These are phyloP conservation scores for Trichoderma citrinoviride DNA, from an alignment of 2,329 filamentous ascomycete genomes.

Conservation along the genomic window DNA sequence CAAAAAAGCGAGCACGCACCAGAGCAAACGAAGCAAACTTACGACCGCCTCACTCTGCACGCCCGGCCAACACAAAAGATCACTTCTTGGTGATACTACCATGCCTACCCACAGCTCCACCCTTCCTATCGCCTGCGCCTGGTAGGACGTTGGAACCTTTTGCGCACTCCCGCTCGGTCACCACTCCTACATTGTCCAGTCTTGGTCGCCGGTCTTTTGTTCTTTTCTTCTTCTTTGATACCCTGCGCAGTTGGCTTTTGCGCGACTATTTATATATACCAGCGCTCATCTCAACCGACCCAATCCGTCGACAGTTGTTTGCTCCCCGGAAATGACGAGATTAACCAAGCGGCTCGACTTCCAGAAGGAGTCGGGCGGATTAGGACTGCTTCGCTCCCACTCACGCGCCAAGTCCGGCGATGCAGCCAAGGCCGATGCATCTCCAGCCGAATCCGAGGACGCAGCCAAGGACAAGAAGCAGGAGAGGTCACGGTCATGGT, in stretches of 20 bases:
- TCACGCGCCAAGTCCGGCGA: conserved; percentile 4
- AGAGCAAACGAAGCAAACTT: background rate
- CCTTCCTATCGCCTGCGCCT: conserved; percentile 18
- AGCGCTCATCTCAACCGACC: background rate
- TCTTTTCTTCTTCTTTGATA: conserved; percentile 11
- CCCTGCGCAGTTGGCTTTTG: conserved; percentile 17
- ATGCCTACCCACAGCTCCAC: conserved; percentile 14
- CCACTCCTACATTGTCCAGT: background rate
- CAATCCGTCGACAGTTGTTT: background rate
- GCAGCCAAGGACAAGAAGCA: conserved; percentile 14
- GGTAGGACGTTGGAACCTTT: conserved; percentile 13
- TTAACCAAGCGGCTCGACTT: conserved; percentile 15
- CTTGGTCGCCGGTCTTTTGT: conserved; percentile 2
- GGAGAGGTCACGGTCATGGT: conserved; percentile 20
- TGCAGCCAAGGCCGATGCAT: background rate
- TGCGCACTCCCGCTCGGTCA: conserved; percentile 4
- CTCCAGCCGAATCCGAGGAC: background rate
- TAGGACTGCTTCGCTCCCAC: conserved; percentile 10
- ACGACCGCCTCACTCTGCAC: background rate
- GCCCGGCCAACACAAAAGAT: background rate
- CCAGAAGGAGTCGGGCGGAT: conserved; percentile 7
- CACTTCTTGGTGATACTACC: conserved; percentile 12
- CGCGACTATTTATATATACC: conserved; percentile 1
- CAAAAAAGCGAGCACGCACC: background rate
- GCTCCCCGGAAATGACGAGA: conserved; percentile 2